Base-by-base conservation (phyloP, 2,329 filamentous ascomycete species). In the Botrytis deweyae region DNA sequence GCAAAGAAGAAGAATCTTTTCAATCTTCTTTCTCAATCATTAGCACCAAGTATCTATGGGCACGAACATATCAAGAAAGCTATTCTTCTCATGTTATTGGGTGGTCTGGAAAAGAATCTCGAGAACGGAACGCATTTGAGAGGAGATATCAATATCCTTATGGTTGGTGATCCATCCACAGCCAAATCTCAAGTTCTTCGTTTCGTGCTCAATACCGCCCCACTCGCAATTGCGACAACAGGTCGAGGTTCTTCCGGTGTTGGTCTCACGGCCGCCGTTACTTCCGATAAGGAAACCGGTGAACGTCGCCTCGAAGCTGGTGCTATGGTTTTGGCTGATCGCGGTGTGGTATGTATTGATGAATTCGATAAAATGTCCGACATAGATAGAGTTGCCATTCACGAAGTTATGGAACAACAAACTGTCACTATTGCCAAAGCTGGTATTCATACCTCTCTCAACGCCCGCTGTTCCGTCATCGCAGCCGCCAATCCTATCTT, bases 301-400 rank as follows among this genome's bases (percentile, higher is more conserved):
- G 96, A 99, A 82, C 90, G 96, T 77, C 90, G 96, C 77, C 88
- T 99, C 1, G 96, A 99, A 84, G 96, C 96, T 25, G 96, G 96
- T 88, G 96, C 96, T 77, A 99, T 99, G 96, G 96, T 99, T 75
- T 93, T 99, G 80, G 96, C 91, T 76, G 96, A 99, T 82, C 92
- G 96, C 76, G 96, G 96, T 78, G 95, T 99, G 18, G 96, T 99
- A 49, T 99, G 96, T 85, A 99, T 99, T 78, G 96, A 99, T 82
- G 96, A 99, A 81, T 99, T 99, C 78, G 96, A 99, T 86, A 99
- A 99, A 84, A 99, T 99, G 96, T 98, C 94, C 73, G 96, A 99
- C 81, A 92, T 98, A 74, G 96, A 99, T 83, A 91, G 96, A 81
- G 96, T 99, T 6, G 96, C 96, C 65, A 99, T 99, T 79, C 96